Conservation (phyloP, 371 early-diverging fungal species). For the Lichtheimia ramosa region DNA sequence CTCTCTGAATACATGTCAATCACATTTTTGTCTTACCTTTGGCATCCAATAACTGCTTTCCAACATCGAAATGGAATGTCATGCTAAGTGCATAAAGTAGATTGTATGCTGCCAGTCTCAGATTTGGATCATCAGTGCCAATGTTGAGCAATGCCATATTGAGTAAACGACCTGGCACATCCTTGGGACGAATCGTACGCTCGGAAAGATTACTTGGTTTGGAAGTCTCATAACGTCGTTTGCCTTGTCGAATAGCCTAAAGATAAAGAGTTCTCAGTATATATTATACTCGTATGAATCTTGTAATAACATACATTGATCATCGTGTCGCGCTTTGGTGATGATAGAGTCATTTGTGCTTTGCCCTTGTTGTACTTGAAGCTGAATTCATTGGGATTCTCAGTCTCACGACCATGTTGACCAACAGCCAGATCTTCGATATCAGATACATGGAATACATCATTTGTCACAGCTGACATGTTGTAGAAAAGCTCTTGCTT, state of each 20-base stretch:
- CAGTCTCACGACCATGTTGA: slow-evolving; percentile 35
- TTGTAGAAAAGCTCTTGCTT: slow-evolving; percentile 71
- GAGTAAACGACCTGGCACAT: slow-evolving; percentile 88
- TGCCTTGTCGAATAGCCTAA: slow-evolving; percentile 65
- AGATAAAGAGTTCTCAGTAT: not conserved
- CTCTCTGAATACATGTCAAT: not conserved
- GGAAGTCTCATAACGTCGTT: slow-evolving; percentile 68
- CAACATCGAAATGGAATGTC: slow-evolving; percentile 82
- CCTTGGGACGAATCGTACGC: slow-evolving; percentile 78
- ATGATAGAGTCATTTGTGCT: slow-evolving; percentile 66
- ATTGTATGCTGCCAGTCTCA: slow-evolving; percentile 86
- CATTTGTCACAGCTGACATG: slow-evolving; percentile 73
- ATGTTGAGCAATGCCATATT: slow-evolving; percentile 90
- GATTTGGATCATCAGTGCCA: slow-evolving; percentile 76
- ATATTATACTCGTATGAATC: too few relatives aligned
- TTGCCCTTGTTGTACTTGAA: slow-evolving; percentile 77
- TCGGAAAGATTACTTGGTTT: slow-evolving; percentile 64
- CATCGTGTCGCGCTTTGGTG: slow-evolving; percentile 76
- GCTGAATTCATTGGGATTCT: slow-evolving; percentile 73
- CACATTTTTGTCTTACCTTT: slow-evolving; percentile 12
- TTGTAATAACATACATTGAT: slow-evolving; percentile 33
- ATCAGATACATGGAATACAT: slow-evolving; percentile 84
- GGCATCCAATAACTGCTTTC: slow-evolving; percentile 77
- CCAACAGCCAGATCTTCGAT: slow-evolving; percentile 73
- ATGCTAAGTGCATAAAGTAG: slow-evolving; percentile 77